These are phyloP conservation scores for Sordariomycetes sp. DNA, from an alignment of 2,329 filamentous ascomycete genomes.

Conservation along the genomic window DNA sequence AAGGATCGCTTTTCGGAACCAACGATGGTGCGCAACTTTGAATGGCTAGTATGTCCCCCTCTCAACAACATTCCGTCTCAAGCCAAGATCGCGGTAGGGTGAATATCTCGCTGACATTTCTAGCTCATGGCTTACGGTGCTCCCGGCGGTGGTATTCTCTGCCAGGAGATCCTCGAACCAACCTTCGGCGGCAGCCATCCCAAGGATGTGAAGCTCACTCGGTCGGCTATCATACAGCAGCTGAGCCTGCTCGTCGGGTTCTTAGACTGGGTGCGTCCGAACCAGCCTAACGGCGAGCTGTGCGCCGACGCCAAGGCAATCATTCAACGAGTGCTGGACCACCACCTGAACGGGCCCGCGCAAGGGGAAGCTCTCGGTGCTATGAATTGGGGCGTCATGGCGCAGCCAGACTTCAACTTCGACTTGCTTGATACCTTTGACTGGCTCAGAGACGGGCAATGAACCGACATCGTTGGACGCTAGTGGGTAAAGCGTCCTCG, in stretches of 20 bases:
- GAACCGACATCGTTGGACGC: no score
- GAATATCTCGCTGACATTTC: no score
- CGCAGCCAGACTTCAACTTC: slow-evolving; percentile 27
- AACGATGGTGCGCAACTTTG: slow-evolving; percentile 25
- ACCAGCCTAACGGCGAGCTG: slow-evolving; percentile 34
- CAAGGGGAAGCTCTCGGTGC: no score
- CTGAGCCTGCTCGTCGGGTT: slow-evolving; percentile 39
- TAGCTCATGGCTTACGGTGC: slow-evolving; percentile 40
- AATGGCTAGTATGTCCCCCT: no score
- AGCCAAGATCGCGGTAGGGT: no score
- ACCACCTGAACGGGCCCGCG: slow-evolving; percentile 27
- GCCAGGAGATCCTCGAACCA: slow-evolving; percentile 35
- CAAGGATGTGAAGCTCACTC: slow-evolving; percentile 10
- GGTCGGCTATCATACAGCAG: slow-evolving; percentile 37
- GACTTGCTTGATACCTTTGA: slow-evolving; percentile 39
- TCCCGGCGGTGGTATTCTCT: slow-evolving; percentile 36
- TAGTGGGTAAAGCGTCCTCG: no score
- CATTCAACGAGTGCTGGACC: slow-evolving; percentile 38
- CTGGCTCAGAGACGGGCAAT: slow-evolving; percentile 28
- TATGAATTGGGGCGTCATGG: not conserved
- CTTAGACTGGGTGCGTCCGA: slow-evolving; percentile 35
- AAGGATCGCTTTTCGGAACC: slow-evolving; percentile 26
- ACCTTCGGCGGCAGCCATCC: slow-evolving; percentile 13
- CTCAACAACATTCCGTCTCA: no score
- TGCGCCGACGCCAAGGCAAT: slow-evolving; percentile 32